Percentiles rank a stretch among this genome's conserved stretches.
These are phyloP conservation scores for Drechslerella dactyloides DNA, from an alignment of 2,329 filamentous ascomycete genomes.

Conservation along the genomic window DNA sequence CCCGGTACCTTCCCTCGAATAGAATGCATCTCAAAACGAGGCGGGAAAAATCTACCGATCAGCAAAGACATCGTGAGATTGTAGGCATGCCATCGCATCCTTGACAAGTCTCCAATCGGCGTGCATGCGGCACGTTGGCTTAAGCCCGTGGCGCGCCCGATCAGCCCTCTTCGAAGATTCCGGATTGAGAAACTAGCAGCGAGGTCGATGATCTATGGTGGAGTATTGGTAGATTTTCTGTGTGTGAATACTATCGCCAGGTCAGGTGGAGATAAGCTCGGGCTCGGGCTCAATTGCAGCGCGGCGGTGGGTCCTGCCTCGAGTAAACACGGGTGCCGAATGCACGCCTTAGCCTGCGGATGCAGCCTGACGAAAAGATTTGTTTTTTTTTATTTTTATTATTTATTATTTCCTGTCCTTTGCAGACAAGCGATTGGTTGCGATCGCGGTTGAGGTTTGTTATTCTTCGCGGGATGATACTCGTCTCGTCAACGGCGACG, in stretches of 20 bases:
- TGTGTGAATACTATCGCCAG: not conserved
- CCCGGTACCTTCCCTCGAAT: constrained; percentile 1
- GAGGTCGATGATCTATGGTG: not conserved
- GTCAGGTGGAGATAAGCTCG: constrained; percentile 8
- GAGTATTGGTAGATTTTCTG: not conserved
- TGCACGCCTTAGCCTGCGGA: not conserved
- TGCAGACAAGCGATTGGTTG: too few species aligned
- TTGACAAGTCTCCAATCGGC: not conserved
- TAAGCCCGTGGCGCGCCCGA: not conserved
- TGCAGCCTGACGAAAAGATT: too few species aligned
- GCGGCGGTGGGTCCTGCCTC: not conserved
- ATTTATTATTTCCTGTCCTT: too few species aligned
- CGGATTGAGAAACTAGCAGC: not conserved
- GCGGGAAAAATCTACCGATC: constrained; percentile 7
- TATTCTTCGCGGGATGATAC: too few species aligned
- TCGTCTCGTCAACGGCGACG: too few species aligned
- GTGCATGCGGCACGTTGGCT: not conserved
- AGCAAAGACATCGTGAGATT: not conserved
- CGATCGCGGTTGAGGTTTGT: too few species aligned
- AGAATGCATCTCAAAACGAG: constrained; percentile 14
- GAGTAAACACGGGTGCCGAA: not conserved
- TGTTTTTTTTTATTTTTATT: too few species aligned
- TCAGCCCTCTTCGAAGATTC: not conserved
- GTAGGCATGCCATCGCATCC: not conserved
- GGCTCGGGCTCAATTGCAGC: not conserved